Percentiles rank a stretch among this genome's conserved stretches.
Evolutionary conservation across 495 filamentous ascomycete genomes (phyloP).

Genomic region (Lophium mytilinum): DNA sequence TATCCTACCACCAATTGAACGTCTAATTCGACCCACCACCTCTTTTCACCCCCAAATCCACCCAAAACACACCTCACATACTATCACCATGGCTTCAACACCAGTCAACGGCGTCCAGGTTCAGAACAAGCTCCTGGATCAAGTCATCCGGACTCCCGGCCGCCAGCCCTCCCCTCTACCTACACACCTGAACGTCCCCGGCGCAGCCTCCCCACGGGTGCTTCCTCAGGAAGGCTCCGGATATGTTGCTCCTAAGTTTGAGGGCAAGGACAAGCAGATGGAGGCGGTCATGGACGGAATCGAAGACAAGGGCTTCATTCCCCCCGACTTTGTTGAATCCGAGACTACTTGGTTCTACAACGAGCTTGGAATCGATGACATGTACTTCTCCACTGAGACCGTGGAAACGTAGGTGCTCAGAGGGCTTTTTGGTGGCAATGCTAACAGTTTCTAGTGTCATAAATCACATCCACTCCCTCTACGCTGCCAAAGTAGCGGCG

Average conservation of each 20-base stretch:
- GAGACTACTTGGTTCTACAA: conserved; percentile 97
- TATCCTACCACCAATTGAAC: too few species aligned
- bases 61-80: not conserved
- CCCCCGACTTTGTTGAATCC: conserved; percentile 67
- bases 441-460: conserved; percentile 46
- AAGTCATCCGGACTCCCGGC: conserved; percentile 48
- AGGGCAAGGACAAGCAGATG: conserved; percentile 93
- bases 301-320: conserved; percentile 79
- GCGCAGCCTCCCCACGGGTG: conserved; percentile 46
- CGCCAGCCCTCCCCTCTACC: conserved; percentile 83
- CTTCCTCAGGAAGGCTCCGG: conserved; percentile 87
- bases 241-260: conserved; percentile 90
- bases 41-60: too few species aligned
- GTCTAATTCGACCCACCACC: too few species aligned
- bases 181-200: conserved; percentile 75
- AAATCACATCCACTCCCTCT: conserved; percentile 89
- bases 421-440: not conserved
- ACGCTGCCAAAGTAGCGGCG: conserved; percentile 94
- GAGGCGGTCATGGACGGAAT: conserved; percentile 70
- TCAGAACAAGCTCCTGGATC: conserved; percentile 57
- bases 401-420: conserved; percentile 49
- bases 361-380: conserved; percentile 93
- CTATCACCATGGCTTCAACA: conserved; percentile 14
- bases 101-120: conserved; percentile 29
- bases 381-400: conserved; percentile 93